Base-by-base conservation (phyloP, 2,329 filamentous ascomycete species). In the Aureobasidium melanogenum region DNA sequence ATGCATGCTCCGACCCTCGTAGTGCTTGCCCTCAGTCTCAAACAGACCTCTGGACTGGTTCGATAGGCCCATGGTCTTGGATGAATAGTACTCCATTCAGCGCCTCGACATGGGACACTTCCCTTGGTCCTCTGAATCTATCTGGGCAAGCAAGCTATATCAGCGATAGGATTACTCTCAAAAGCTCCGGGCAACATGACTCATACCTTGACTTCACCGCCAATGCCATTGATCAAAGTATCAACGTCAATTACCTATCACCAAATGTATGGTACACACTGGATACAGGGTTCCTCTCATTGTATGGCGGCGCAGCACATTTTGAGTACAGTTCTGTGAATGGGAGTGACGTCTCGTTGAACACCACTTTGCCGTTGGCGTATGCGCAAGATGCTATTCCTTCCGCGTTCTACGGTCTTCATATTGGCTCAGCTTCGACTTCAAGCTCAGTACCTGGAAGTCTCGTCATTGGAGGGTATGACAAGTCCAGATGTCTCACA, bases 161-260 rank as follows among this genome's bases (percentile, higher is more conserved):
- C 32, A 58, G 41, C 24, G 55, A 58, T 48, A 58, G 55, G n/a
- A 19, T 58, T 6, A 58, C 55, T n/a, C 22, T 58, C 6, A 19
- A 39, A 7, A 28, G 32, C n/a, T 28, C 55, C 12, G 41, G 41
- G 12, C 6, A 47, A 6, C 9, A 12, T 19, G 34, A 36, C 19
- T 10, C 43, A 5, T 58, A 48, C 15, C 55, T 58, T 8, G 55
- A 58, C 15, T 58, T 47, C 43, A 48, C 28, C n/a, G 43, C 43
- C 41, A 58, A 58, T 24, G 30, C 55, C 6, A 15, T 51, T 28
- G 47, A 60, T 38, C 26, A 43, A 26, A 17, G 34, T 17, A 24
- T 44, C 34, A 52, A 48, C 5, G 46, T 52, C 24, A 60, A 60
- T n/a, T 60, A 24, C 7, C 38, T 47, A 3, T 43, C 41, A 8